Evolutionary conservation across 2,329 filamentous ascomycete species (phyloP), one percentile per base, ranked within the genome.

Genomic region (Dendrostoma leiphaemia): DNA sequence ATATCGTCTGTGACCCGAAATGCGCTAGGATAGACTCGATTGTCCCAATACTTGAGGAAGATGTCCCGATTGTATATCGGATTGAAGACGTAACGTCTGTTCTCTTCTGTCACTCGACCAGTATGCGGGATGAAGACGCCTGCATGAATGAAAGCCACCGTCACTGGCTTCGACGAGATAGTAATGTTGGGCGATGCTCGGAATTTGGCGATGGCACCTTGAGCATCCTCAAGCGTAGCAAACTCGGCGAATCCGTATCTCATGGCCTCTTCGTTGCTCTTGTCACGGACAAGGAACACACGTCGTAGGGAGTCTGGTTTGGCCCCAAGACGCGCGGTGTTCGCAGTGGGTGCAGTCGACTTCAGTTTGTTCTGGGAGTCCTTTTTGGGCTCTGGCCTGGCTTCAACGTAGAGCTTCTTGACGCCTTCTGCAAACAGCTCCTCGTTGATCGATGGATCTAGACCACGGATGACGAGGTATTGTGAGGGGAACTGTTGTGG

Each of bases 211-310:
- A 92, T 73, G 4, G 90, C 90, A 21, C 85, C 86, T 67, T 85
- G 80, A 2, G 90, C 89, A 67, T 94, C 89, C 66, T 88, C 84
- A 17, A 90, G 75, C 0, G 83, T 88, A 62, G 83, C 86, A 66
- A 92, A 95, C 68, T 95, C 90, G 1, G 86, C 90, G 69, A 95
- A 95, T 0, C 90, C 90, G 63, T 90, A 95, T 61, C 86, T 83
- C 78, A 89, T 89, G 48, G 86, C 90, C 57, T 89, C 85, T 51
- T 90, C 81, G 4, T 79, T 87, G 57, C 77, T 78, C 41, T 85
- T 80, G 65, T 93, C 88, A 52, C 90, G 83, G 63, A 94, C 85
- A 24, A 95, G 73, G 57, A 94, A 82, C 2, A 94, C 84, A 48
- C 90, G 84, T 58, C 88, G 83, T 8, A 95, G 73, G n/a, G 89